Conservation (phyloP, 1,139 yeast species). For the Scheffersomyces stambukii region DNA sequence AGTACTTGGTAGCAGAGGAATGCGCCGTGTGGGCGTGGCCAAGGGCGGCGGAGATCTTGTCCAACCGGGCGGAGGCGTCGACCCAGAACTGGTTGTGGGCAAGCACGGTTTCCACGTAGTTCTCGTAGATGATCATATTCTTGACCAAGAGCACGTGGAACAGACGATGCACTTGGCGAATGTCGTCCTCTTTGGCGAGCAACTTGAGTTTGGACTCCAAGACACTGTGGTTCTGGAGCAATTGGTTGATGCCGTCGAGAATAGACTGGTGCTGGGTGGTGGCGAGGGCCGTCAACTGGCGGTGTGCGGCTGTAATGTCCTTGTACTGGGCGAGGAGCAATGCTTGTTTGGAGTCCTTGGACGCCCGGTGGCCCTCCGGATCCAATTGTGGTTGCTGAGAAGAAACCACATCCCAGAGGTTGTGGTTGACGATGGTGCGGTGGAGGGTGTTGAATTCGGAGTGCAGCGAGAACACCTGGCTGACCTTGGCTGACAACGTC, state of each 20-base stretch:
- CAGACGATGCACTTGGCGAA: slow-evolving; percentile 14
- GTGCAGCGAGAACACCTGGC: too few relatives aligned
- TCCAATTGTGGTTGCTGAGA: too few relatives aligned
- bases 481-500: too few relatives aligned
- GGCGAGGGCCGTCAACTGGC: slow-evolving; percentile 18
- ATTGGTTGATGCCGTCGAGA: slow-evolving; percentile 15
- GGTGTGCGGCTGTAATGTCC: slow-evolving; percentile 13
- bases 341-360: too few relatives aligned
- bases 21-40: neutral
- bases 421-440: too few relatives aligned
- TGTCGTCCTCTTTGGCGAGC: slow-evolving; percentile 7
- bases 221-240: slow-evolving; percentile 2
- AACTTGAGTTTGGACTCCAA: slow-evolving; percentile 1
- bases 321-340: too few relatives aligned
- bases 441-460: too few relatives aligned
- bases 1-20: neutral
- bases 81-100: slow-evolving; percentile 27
- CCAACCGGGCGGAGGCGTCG: slow-evolving; percentile 13
- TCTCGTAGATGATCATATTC: slow-evolving; percentile 27
- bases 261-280: slow-evolving; percentile 18
- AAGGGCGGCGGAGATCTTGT: slow-evolving; percentile 9
- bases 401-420: too few relatives aligned
- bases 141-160: slow-evolving; percentile 24
- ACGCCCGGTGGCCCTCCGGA: too few relatives aligned
- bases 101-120: slow-evolving; percentile 18